These are phyloP conservation scores for Arthrinium puccinioides DNA, from an alignment of 2,329 filamentous ascomycete species.

Conservation along the genomic window DNA sequence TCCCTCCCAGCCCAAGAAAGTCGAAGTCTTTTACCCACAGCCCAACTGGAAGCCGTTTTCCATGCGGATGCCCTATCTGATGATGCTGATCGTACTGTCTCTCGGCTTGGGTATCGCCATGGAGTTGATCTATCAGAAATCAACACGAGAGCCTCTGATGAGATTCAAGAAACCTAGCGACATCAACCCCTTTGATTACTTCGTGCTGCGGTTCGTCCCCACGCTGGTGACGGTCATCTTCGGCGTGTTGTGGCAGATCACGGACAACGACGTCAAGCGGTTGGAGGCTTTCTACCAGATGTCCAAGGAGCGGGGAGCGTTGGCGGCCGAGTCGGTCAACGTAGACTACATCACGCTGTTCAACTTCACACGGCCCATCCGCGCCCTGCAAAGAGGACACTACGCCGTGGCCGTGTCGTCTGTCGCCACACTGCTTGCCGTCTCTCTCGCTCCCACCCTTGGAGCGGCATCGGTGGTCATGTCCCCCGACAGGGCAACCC, in stretches of 20 bases:
- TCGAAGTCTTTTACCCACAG: constrained; percentile 51
- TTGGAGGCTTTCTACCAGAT: constrained; percentile 61
- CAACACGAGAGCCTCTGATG: constrained; percentile 35
- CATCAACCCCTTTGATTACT: constrained; percentile 45
- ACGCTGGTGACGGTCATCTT: constrained; percentile 54
- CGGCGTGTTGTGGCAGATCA: constrained; percentile 59
- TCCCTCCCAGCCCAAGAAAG: constrained; percentile 28
- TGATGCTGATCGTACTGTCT: constrained; percentile 45
- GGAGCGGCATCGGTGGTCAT: constrained; percentile 56
- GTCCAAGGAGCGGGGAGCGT: constrained; percentile 50
- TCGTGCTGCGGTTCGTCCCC: constrained; percentile 56
- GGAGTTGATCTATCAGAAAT: constrained; percentile 49
- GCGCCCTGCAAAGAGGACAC: constrained; percentile 54
- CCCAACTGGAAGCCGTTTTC: constrained; percentile 61
- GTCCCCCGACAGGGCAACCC: constrained; percentile 39
- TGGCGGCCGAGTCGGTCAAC: constrained; percentile 61
- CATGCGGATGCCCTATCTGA: constrained; percentile 56
- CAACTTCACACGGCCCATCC: constrained; percentile 57
- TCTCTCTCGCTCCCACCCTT: constrained; percentile 62
- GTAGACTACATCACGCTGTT: constrained; percentile 67
- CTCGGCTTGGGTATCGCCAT: constrained; percentile 41
- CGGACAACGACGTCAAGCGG: constrained; percentile 60
- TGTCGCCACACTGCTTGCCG: constrained; percentile 55
- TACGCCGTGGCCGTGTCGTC: constrained; percentile 64
- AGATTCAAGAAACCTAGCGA: constrained; percentile 42